Base-by-base conservation (phyloP, 306 rosid genomes). In the Rosa multiflora region DNA sequence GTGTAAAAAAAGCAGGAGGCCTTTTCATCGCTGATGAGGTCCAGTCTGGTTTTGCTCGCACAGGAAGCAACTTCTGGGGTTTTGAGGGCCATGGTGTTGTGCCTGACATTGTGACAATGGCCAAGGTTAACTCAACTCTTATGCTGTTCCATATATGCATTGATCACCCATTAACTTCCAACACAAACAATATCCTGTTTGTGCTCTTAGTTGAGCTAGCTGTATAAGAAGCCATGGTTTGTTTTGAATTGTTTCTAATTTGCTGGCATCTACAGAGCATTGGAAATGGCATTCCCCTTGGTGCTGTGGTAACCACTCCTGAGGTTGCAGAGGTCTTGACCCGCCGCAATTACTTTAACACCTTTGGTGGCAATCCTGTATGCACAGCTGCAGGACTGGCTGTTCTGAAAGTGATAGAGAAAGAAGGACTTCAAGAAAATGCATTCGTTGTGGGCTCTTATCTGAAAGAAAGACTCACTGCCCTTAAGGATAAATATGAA, bases 241-340 rank as follows among this genome's bases (percentile, higher is more conserved):
- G 47, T 32, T 9, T 51, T 23, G 6, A 10, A 20, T 44, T 48
- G 46, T 78, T 83, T 67, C 48, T 67, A 13, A 67, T 63, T 77
- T 4, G 63, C 61, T 83, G 87, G 23, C 9, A 63, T 88, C 39
- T 67, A 52, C 83, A 92, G 99, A 89, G 96, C 59, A 90, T 95
- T 87, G 99, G 99, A 78, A 95, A 95, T 86, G 99, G 99, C n/a
- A 89, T 89, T 80, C 99, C 99, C 51, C 91, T 95, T 42, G 99
- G 99, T 77, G 99, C 99, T 35, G 96, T 95, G 61, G 97, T 93
- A 37, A 95, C 99, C 3, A 95, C 99, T 35, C 97, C 99, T 23
- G 98, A 91, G 88, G 87, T 95, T 69, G 96, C 98, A 18, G 56
- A 85, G 87, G 97, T 82, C 70, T 85, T 95, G 86, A 90, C 93